These are phyloP conservation scores for Amoebophrya sp. DNA, from an alignment of 169 alveolate genomes.

Conservation along the genomic window DNA sequence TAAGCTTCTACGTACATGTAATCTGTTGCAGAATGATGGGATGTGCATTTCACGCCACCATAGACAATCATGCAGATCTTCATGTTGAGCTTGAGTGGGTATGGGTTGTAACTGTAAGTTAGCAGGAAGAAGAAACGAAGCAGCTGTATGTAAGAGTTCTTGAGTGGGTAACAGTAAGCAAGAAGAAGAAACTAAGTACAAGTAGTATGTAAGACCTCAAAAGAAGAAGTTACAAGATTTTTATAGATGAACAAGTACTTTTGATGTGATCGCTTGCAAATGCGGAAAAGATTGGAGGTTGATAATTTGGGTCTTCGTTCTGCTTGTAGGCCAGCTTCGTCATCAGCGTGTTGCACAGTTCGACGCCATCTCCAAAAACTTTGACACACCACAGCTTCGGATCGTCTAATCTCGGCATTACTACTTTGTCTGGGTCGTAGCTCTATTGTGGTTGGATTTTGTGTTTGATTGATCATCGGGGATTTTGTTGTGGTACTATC, in stretches of 20 bases:
- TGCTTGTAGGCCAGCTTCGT: background rate
- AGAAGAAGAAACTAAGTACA: background rate
- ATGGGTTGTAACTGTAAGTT: no score
- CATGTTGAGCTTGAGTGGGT: no score
- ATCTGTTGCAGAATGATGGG: background rate
- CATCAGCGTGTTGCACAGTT: background rate
- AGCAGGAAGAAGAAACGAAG: no score
- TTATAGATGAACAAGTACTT: background rate
- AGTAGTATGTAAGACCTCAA: background rate
- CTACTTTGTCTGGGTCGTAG: no score
- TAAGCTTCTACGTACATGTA: background rate
- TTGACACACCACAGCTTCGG: background rate
- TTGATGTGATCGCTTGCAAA: background rate
- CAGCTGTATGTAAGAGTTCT: no score
- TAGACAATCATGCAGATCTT: no score
- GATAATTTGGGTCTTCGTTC: background rate
- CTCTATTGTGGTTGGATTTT: no score
- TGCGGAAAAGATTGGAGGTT: background rate
- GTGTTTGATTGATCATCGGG: no score
- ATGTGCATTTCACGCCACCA: background rate
- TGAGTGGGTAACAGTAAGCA: background rate
- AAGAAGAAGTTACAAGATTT: background rate
- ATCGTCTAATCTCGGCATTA: no score
- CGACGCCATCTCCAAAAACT: background rate
- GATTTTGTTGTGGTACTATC: no score